A percentile compares a stretch with the other conserved stretches of the same genome.
Conservation (phyloP, 2,329 filamentous ascomycete genomes). For the Aspergillus vadensis region DNA sequence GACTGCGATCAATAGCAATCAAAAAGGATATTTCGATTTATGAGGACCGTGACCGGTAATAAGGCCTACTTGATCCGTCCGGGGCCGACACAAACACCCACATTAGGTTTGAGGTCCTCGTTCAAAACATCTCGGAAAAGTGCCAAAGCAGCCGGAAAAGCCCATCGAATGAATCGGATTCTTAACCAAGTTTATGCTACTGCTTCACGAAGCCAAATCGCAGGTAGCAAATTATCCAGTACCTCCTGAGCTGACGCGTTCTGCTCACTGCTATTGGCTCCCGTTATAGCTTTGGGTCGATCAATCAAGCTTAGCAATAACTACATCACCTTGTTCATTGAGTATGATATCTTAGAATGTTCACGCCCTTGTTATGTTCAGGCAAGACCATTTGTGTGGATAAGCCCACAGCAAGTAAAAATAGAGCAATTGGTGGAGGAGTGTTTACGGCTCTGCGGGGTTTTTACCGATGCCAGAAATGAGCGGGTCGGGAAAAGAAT, state of each 20-base stretch:
- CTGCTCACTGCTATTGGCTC: neutral
- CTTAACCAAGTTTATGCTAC: too few species aligned
- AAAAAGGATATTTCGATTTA: too few species aligned
- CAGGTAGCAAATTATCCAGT: too few species aligned
- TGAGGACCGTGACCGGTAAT: too few species aligned
- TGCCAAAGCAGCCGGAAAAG: too few species aligned
- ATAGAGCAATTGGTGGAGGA: slow-evolving; percentile 42
- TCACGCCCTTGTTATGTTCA: neutral
- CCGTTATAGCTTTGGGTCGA: neutral
- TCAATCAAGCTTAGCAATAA: neutral
- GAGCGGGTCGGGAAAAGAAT: slow-evolving; percentile 47
- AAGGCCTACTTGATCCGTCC: too few species aligned
- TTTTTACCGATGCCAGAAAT: slow-evolving; percentile 58
- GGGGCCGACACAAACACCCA: too few species aligned
- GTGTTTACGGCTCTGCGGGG: slow-evolving; percentile 49
- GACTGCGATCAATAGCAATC: too few species aligned
- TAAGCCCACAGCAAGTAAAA: neutral
- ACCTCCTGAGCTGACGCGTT: neutral
- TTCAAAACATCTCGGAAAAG: too few species aligned
- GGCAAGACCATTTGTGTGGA: neutral
- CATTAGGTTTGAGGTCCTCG: too few species aligned
- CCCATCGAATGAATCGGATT: too few species aligned
- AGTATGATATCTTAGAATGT: neutral
- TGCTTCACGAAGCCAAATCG: too few species aligned
- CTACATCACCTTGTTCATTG: neutral